Base-by-base conservation (phyloP, 192 early-diverging fungal species). In the Chytriomyces hyalinus region DNA sequence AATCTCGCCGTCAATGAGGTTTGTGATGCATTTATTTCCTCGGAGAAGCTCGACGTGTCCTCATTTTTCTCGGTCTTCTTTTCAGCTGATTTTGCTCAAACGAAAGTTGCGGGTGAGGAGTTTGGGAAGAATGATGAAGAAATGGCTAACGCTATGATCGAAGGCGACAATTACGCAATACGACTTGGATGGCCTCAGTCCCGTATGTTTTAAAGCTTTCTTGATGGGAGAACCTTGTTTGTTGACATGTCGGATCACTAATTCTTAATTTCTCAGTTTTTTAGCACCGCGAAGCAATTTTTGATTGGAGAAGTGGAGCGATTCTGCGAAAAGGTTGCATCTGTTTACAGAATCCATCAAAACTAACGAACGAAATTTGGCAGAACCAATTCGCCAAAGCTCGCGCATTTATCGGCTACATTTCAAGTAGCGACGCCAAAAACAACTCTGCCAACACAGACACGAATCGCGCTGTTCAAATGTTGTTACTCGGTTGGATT, bases 331-430 rank as follows among this genome's bases (percentile, higher is more conserved):
- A 61, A 63, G 72, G 72, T 73, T 61, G 17, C 7, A 46, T 20
- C 22, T 3, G 49, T 26, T 68, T 22, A 44, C 1, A 70, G 2
- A 57, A 9, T 67, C 57, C 51, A 57, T 26, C 11, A 65, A 11
- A n/a, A 65, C 13, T n/a, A 15, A 20, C 57, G 20, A 59, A 20
- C 17, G 51, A 20, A 17, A 57, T 3, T 57, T 71, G 2, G 44
- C 4, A 73, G 72, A 63, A 63, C 47, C 72, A 73, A 73, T 73
- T 59, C 61, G n/a, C 44, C n/a, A 44, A 73, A 73, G 72, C 72
- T 4, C 36, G 26, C 4, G 5, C n/a, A 4, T 73, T 73, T 26
- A 17, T 73, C 53, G 20, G 15, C 53, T 57, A 4, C 53, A 57
- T 57, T n/a, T 20, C 13, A 57, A 57, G 20, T 1, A 13, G 20